Evolutionary conservation across 2,329 filamentous ascomycete species (phyloP), one percentile per base, ranked within the genome.

Genomic region (Colletotrichum orchidophilum): DNA sequence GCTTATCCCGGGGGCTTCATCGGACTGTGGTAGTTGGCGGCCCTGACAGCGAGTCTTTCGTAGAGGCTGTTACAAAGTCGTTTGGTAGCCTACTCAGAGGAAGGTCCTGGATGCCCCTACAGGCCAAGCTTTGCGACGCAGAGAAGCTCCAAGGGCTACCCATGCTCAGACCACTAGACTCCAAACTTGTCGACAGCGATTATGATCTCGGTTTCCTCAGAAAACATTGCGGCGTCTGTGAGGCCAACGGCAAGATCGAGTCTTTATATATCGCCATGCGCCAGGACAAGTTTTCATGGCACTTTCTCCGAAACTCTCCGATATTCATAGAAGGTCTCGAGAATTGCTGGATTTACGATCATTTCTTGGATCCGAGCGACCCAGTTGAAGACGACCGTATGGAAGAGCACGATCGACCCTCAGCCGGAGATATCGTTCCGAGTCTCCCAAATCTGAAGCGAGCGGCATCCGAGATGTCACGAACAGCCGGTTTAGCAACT

Each of bases 241-340:
- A 88, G 57, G 80, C 82, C 3, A 84, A 82, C 63, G 88, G 88
- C 53, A 87, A 86, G 74, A 86, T 90, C 27, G 87, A 90, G 74
- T 89, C 88, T 24, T 78, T 91, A 15, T 91, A 91, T 74, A 88
- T 91, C 67, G 87, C 88, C 66, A 87, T 89, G 86, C 80, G 82
- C 13, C 76, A 82, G 6, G 84, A 87, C 66, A 86, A 84, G 7
- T 80, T 91, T n/a, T 87, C 87, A 2, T 91, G 88, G 88, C 82
- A 86, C 70, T 84, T 83, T 39, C 79, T 91, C 33, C 82, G 82
- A 64, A 80, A 83, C 39, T 82, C 86, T 4, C 84, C 85, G 0
- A 80, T 85, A 2, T 87, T 84, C 72, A 79, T 87, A 7, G 81
- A 86, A 13, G 87, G 87, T 2, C 81, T 91, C 0, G 88, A 90